Conservation (phyloP, 2,329 filamentous ascomycete genomes). For the Drechslerella coelobrocha region DNA sequence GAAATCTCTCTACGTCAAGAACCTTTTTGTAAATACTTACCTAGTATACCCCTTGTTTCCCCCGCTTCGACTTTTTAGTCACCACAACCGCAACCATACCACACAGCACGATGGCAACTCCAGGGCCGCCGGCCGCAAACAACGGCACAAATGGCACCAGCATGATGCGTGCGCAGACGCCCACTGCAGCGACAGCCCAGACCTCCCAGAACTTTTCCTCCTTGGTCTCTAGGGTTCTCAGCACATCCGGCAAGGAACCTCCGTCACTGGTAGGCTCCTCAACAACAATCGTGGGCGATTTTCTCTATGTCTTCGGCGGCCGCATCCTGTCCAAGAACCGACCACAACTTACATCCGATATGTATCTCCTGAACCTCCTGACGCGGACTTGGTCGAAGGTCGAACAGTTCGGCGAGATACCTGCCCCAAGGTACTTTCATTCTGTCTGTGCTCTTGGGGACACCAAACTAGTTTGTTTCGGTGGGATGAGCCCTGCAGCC, state of each 20-base stretch:
- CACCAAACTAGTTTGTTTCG: slow-evolving; percentile 96
- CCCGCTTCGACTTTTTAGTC: slow-evolving; percentile 13
- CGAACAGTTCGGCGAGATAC: slow-evolving; percentile 81
- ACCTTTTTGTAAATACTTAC: slow-evolving; percentile 19
- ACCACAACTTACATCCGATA: slow-evolving; percentile 82
- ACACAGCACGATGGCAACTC: slow-evolving; percentile 41
- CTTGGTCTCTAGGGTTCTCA: slow-evolving; percentile 72
- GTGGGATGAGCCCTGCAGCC: slow-evolving; percentile 82
- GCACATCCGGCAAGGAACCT: slow-evolving; percentile 90
- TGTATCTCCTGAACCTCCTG: slow-evolving; percentile 93
- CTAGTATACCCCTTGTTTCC: slow-evolving; percentile 15
- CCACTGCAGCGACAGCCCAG: slow-evolving; percentile 52
- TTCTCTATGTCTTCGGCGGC: slow-evolving; percentile 95
- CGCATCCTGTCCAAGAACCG: slow-evolving; percentile 82
- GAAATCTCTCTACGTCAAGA: too few species aligned
- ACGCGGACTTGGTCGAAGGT: slow-evolving; percentile 91
- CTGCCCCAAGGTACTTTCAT: slow-evolving; percentile 93
- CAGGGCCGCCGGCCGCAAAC: slow-evolving; percentile 26
- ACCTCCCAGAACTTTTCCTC: slow-evolving; percentile 69
- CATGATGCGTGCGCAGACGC: slow-evolving; percentile 20
- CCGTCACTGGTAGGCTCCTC: slow-evolving; percentile 92
- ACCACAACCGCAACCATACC: neutral
- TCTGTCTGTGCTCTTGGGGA: slow-evolving; percentile 93
- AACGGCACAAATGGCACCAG: slow-evolving; percentile 21
- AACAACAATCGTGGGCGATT: slow-evolving; percentile 92